Evolutionary conservation across 768 basidiomycete genomes (phyloP), one percentile per base, ranked within the genome.

Genomic region (Thelephora aurantiotincta): DNA sequence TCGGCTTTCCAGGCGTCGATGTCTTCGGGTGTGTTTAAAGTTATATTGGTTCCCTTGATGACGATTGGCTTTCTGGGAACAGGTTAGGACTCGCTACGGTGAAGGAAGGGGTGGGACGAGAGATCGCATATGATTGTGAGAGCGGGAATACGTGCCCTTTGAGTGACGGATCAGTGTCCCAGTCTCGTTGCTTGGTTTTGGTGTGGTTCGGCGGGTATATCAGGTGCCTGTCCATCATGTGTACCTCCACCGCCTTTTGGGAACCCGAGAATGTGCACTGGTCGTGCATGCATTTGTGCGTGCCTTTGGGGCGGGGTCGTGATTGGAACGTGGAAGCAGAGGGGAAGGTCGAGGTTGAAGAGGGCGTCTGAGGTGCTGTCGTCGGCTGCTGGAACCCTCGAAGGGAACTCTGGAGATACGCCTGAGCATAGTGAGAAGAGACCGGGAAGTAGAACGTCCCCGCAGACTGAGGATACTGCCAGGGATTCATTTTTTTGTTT

Each of bases 171-270:
- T 89, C 87, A 2, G 87, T 78, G 57, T 87, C 86, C 85, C 86
- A 88, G 26, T 81, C 81, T 56, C 68, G 74, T 48, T 71, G 70
- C 52, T 69, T 72, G 53, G 62, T 60, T 42, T 73, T 68, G 23
- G 80, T 68, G 79, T 82, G 87, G 18, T 78, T 80, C 38, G 74
- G 71, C 19, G 89, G 88, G 53, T 77, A 88, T 43, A 90, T 77
- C 37, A 91, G 69, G 60, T 91, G 88, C n/a, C 87, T 72, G 55
- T 90, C 88, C 87, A 89, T 90, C 78, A 78, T 82, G 57, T 92
- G 89, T 23, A 67, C 70, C 60, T 89, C 82, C 13, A 89, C 74
- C 20, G 75, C 66, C 58, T 85, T 84, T 35, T 68, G 65, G 3
- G 85, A 80, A 33, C 83, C 87, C 35, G 66, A 66, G 55, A 86